A percentile compares a stretch with the other conserved stretches of the same genome.
Conservation (phyloP, 2,329 filamentous ascomycete species). For the Penicillium decumbens region DNA sequence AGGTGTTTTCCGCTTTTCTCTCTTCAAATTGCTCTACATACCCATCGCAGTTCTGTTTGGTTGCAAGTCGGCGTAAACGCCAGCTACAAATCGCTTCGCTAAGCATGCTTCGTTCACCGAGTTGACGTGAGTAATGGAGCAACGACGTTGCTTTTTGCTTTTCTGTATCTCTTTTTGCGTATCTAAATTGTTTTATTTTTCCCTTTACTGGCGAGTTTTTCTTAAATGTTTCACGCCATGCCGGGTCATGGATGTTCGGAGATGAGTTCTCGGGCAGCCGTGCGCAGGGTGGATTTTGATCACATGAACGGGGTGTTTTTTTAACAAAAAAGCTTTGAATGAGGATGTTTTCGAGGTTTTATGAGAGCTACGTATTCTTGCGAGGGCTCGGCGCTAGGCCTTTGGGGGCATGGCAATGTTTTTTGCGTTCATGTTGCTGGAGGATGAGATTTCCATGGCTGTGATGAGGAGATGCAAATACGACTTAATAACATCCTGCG, state of each 20-base stretch:
- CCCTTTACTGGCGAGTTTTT: slow-evolving; percentile 2
- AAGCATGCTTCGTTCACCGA: slow-evolving; percentile 17
- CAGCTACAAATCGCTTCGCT: slow-evolving; percentile 9
- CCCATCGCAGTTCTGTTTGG: slow-evolving; percentile 22
- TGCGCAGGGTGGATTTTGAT: slow-evolving; percentile 1
- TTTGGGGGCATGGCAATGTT: background rate
- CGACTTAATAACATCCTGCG: slow-evolving; percentile 17
- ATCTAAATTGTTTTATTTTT: slow-evolving; percentile 23
- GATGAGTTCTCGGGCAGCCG: background rate
- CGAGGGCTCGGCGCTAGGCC: slow-evolving; percentile 5
- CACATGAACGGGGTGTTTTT: slow-evolving; percentile 8
- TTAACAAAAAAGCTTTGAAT: slow-evolving; percentile 10
- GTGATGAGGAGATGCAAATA: slow-evolving; percentile 21
- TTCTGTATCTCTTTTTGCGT: slow-evolving; percentile 11
- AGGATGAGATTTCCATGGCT: slow-evolving; percentile 15
- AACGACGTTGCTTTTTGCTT: slow-evolving; percentile 14
- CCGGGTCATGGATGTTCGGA: slow-evolving; percentile 10
- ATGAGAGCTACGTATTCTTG: background rate
- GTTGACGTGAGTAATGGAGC: slow-evolving; percentile 23
- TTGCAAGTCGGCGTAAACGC: slow-evolving; percentile 18
- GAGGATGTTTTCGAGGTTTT: slow-evolving; percentile 4
- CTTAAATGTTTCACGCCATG: slow-evolving; percentile 13
- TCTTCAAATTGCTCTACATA: slow-evolving; percentile 23
- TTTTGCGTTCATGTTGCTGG: slow-evolving; percentile 12
- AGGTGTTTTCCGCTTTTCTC: slow-evolving; percentile 17